phyloP scores from a whole-genome alignment of 164 flowering plant genomes.

The Warburgia ugandensis region DNA sequence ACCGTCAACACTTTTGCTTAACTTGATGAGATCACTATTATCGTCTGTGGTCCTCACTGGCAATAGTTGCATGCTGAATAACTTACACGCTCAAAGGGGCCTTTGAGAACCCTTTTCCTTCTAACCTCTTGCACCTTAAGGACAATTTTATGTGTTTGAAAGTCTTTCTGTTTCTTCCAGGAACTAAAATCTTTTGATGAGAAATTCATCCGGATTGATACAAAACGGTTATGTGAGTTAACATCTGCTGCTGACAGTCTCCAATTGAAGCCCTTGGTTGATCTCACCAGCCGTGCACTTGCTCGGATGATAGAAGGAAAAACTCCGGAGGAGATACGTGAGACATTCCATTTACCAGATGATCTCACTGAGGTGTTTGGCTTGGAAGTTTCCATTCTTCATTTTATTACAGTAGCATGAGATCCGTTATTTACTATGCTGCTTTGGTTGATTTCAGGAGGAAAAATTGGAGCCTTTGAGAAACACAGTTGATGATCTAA shows the following conservation, averaged over 20 bases:
- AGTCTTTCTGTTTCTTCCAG: conserved; percentile 20
- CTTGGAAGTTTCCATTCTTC: conserved; percentile 9
- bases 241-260: conserved; percentile 93
- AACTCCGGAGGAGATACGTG: conserved; percentile 88
- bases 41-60: no score
- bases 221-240: conserved; percentile 72
- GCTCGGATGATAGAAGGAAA: conserved; percentile 95
- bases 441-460: conserved; percentile 44
- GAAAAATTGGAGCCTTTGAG: conserved; percentile 88
- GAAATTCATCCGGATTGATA: conserved; percentile 70
- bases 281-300: conserved; percentile 85
- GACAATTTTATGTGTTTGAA: neutral
- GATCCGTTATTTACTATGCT: conserved; percentile 4
- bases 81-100: neutral
- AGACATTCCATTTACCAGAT: conserved; percentile 86
- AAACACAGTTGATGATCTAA: conserved; percentile 84
- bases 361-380: conserved; percentile 87
- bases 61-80: no score
- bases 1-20: neutral
- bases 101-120: neutral
- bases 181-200: conserved; percentile 87
- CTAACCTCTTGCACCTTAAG: no score
- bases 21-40: no score
- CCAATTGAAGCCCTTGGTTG: conserved; percentile 81
- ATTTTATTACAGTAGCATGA: neutral